Evolutionary conservation across 176 grass and related monocot genomes (phyloP), one percentile per base, ranked within the genome.

Genomic region (Calamus simplicifolius): DNA sequence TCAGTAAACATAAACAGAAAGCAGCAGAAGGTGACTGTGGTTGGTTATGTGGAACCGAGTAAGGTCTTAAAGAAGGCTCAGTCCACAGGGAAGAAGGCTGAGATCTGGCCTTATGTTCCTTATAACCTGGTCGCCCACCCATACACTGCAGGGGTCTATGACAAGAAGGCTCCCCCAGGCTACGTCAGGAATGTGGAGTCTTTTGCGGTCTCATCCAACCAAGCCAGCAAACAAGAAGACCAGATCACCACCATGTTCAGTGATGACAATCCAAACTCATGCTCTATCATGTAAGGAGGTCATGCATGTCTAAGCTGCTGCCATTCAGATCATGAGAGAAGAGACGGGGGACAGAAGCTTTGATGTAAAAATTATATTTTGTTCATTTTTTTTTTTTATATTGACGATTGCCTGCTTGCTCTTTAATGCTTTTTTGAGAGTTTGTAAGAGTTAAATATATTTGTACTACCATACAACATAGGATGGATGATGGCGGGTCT

Each of bases 71-170:
- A 82, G 68, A 75, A 62, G 71, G 74, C 74, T 18, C 58, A 87
- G 63, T 66, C 70, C 23, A 87, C 84, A 5, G 79, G 84, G 15
- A 87, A 87, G 66, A 79, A 75, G 67, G 70, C 71, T 2, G 84
- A 87, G 75, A 57, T 87, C 28, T 87, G 84, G 84, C 84, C 84
- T 12, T 87, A 87, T 10, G 79, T 82, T 27, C 79, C 84, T 1
- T 82, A 82, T 66, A 82, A 54, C 49, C 29, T 79, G 52, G 84
- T 87, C 29, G 49, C 31, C 29, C 77, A 85, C 25, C 82, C 82
- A 2, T 85, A 81, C 65, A 62, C 67, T 18, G 68, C 77, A 62
- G 73, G 73, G 17, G 16, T 73, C 29, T 85, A 85, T 56, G 82
- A 85, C 73, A 85, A 77, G 73, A 71, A 72, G 68, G 82, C 82